Evolutionary conservation across 2,329 filamentous ascomycete species (phyloP), one percentile per base, ranked within the genome.

Genomic region (Phaeomoniella chlamydospora): DNA sequence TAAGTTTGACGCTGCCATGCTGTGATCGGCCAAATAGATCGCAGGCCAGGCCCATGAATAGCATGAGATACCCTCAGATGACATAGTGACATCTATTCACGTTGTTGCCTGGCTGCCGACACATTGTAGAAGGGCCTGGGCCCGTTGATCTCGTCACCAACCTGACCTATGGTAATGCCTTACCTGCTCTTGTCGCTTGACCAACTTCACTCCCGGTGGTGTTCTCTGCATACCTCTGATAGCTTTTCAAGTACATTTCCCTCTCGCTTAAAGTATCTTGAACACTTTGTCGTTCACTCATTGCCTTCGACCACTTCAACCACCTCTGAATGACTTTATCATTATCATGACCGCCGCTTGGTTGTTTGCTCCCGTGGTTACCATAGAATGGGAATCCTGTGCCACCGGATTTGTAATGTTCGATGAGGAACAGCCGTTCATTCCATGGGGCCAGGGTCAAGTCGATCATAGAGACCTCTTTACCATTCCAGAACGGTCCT

Each of bases 401-500:
- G 0, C 68, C 70, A 1, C 62, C 65, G 0, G 57, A 49, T 49
- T 87, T 87, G 51, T 79, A 87, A 42, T 83, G 68, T 45, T 87
- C 78, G 44, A 86, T 76, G 4, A 84, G 59, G 62, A 79, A 87
- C 15, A 85, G 50, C 12, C 81, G 64, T 46, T 75, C 70, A 0
- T 76, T 74, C 80, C 80, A 87, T 0, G 81, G 81, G 22, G 75
- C 80, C 3, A 86, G 58, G 42, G 73, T 69, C 15, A 85, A 62
- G 52, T 88, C 82, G 11, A 84, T 71, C 13, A 86, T 55, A 37
- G 68, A 67, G n/a, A 83, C 68, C 29, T 67, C 58, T 1, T 61
- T 52, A 1, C 80, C 80, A 1, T 77, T 50, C 49, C 86, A 87
- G 57, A 70, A 87, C 0, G 80, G 80, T 0, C 75, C 75, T 5